A percentile compares a stretch with the other conserved stretches of the same genome.
Evolutionary conservation across 306 rosid species (phyloP).

Genomic region (Herpetospermum pedunculosum): DNA sequence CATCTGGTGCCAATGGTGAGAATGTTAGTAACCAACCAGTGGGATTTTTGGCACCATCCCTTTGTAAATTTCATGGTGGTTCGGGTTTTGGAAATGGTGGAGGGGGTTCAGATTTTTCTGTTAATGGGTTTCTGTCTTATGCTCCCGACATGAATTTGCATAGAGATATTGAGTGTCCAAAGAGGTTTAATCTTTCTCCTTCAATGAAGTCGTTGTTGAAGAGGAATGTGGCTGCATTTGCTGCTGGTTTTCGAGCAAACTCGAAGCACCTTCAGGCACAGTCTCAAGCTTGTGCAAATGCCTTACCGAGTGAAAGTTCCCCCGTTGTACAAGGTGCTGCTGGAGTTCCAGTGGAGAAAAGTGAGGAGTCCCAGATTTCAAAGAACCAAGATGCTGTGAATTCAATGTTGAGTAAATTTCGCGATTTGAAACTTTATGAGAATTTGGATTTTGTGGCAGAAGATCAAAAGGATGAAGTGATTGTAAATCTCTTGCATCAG

Average conservation of each 20-base stretch:
- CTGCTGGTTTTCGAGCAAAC: slow-evolving; percentile 93
- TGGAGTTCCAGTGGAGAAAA: slow-evolving; percentile 30
- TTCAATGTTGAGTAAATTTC: slow-evolving; percentile 68
- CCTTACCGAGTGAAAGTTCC: slow-evolving; percentile 27
- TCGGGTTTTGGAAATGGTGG: slow-evolving; percentile 84
- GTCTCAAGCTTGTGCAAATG: slow-evolving; percentile 19
- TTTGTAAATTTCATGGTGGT: slow-evolving; percentile 83
- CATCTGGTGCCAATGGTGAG: slow-evolving; percentile 24
- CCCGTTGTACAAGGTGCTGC: slow-evolving; percentile 30
- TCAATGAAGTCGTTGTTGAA: slow-evolving; percentile 68
- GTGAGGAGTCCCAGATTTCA: slow-evolving; percentile 32
- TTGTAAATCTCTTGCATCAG: slow-evolving; percentile 60
- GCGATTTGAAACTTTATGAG: slow-evolving; percentile 79
- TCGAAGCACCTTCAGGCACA: slow-evolving; percentile 37
- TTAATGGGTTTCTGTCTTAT: slow-evolving; percentile 36
- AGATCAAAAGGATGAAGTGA: slow-evolving; percentile 83
- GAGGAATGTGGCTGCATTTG: slow-evolving; percentile 81
- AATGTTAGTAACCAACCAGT: slow-evolving; percentile 24
- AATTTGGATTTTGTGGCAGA: slow-evolving; percentile 63
- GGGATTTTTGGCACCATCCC: slow-evolving; percentile 46
- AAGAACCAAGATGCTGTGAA: slow-evolving; percentile 63
- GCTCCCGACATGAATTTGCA: slow-evolving; percentile 43
- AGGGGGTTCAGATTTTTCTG: slow-evolving; percentile 42
- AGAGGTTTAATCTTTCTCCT: slow-evolving; percentile 87
- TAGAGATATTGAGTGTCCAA: slow-evolving; percentile 75